These are phyloP conservation scores for Phytophthora brassicae DNA, from an alignment of 352 stramenopile genomes.

Conservation along the genomic window DNA sequence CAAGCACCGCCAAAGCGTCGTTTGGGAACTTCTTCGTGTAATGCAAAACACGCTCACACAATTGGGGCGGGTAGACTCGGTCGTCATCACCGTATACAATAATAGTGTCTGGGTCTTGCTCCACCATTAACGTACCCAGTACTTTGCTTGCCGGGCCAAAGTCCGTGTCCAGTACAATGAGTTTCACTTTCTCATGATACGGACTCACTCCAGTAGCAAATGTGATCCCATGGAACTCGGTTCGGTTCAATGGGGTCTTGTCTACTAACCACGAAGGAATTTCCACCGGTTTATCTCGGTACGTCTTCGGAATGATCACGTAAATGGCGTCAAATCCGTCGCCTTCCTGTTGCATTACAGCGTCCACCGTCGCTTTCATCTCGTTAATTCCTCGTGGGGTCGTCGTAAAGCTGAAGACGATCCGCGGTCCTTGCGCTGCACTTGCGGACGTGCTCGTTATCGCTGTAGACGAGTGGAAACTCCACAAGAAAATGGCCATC, in stretches of 20 bases:
- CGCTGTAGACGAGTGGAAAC: conserved; percentile 37
- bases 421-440: conserved; percentile 28
- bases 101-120: conserved; percentile 59
- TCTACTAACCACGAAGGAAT: conserved; percentile 48
- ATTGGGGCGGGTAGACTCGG: conserved; percentile 38
- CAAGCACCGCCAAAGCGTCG: conserved; percentile 50
- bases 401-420: conserved; percentile 67
- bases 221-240: conserved; percentile 33
- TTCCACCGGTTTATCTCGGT: conserved; percentile 33
- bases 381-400: conserved; percentile 37
- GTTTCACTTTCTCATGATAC: conserved; percentile 34
- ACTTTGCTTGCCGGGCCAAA: conserved; percentile 60
- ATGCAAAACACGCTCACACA: conserved; percentile 43
- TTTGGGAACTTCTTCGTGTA: conserved; percentile 50
- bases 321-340: conserved; percentile 50
- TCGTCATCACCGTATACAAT: conserved; percentile 66
- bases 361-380: conserved; percentile 42
- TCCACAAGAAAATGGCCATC: conserved; percentile 40
- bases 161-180: conserved; percentile 53
- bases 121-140: conserved; percentile 47
- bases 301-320: conserved; percentile 47
- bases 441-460: conserved; percentile 20
- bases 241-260: conserved; percentile 14
- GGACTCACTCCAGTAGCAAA: conserved; percentile 39
- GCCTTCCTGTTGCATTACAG: conserved; percentile 40